Conservation (phyloP, 495 filamentous ascomycete genomes). For the Durotheca rogersii region DNA sequence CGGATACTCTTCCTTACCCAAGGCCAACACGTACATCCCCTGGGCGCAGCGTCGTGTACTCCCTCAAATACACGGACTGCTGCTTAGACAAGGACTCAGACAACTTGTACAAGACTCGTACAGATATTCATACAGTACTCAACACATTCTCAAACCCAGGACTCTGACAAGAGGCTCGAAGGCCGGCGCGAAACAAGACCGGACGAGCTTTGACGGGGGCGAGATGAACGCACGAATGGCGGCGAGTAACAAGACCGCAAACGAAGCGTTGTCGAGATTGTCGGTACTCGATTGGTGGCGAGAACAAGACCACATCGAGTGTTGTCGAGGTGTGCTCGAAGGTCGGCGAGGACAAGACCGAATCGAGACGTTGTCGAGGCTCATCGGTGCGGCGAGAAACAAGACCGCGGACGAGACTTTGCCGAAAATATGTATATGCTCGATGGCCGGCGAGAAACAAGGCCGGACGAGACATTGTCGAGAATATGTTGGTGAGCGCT, state of each 20-base stretch:
- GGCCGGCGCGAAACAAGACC: constrained; percentile 7
- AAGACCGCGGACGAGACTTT: neutral
- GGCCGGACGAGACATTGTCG: constrained; percentile 23
- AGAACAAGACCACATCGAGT: neutral
- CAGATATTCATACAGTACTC: neutral
- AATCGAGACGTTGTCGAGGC: constrained; percentile 13
- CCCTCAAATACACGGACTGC: neutral
- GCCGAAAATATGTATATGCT: neutral
- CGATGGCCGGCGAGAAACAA: constrained; percentile 10
- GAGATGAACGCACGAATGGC: neutral
- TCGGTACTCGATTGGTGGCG: neutral
- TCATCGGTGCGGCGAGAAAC: neutral
- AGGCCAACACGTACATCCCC: neutral
- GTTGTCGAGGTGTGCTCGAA: neutral
- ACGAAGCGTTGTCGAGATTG: neutral
- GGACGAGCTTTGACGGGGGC: constrained; percentile 2
- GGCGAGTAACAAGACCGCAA: neutral
- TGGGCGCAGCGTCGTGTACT: neutral
- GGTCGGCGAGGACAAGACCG: neutral
- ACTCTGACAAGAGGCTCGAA: constrained; percentile 1
- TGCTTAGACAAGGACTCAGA: neutral
- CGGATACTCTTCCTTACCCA: neutral
- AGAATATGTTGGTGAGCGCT: neutral
- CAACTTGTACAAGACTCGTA: neutral
- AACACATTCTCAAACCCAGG: neutral